Percentiles rank a stretch among this genome's conserved stretches.
Conservation (phyloP, 1,284 basidiomycete genomes). For the Ustilago tritici region DNA sequence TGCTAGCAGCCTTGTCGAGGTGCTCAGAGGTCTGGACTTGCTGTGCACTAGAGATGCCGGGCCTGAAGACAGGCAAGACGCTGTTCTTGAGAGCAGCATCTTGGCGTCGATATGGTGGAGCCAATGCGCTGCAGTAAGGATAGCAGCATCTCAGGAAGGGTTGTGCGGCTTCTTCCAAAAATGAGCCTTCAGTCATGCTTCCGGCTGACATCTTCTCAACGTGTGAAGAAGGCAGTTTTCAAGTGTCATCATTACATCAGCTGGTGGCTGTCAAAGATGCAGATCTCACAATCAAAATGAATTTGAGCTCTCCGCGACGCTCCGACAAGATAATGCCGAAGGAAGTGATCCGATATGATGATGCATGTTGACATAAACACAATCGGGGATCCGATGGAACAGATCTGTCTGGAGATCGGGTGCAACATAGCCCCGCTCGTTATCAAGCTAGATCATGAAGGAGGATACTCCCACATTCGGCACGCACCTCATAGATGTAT, state of each 20-base stretch:
- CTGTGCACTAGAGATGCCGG: neutral
- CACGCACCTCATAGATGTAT: too few relatives aligned
- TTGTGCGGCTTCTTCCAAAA: constrained; percentile 5
- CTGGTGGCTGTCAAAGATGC: too few relatives aligned
- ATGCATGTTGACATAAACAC: too few relatives aligned
- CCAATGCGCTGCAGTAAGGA: neutral
- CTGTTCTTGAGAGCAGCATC: constrained; percentile 39
- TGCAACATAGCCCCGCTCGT: too few relatives aligned
- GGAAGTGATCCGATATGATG: too few relatives aligned
- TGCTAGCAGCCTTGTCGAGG: constrained; percentile 20
- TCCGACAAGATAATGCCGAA: constrained; percentile 5
- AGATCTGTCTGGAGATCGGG: too few relatives aligned
- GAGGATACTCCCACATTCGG: too few relatives aligned
- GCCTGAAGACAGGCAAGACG: constrained; percentile 13
- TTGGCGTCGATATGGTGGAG: neutral
- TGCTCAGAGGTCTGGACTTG: constrained; percentile 9
- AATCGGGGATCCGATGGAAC: too few relatives aligned
- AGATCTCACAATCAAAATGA: neutral
- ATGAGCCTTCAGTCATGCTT: neutral
- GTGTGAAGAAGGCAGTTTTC: constrained; percentile 10
- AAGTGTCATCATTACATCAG: constrained; percentile 24
- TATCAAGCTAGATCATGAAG: too few relatives aligned
- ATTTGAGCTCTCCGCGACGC: constrained; percentile 7
- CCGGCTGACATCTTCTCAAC: constrained; percentile 2
- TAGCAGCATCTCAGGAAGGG: neutral